Base-by-base conservation (phyloP, 2,329 filamentous ascomycete genomes). In the Sporothrix mexicana region DNA sequence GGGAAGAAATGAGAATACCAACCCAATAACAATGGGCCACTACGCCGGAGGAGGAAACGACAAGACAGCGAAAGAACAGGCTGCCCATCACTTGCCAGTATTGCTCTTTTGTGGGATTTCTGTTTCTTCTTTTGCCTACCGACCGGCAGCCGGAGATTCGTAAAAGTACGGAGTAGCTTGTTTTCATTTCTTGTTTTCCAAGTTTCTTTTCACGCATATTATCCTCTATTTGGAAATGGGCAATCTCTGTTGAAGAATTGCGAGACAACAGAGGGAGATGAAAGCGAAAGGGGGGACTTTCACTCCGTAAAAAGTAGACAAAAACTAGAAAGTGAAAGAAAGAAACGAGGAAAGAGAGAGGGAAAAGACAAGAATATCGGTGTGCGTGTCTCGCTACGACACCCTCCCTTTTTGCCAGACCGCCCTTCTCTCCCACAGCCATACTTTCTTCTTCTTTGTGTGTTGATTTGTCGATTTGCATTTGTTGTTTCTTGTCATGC, bases 221-320 rank as follows among this genome's bases (percentile, higher is more conserved):
- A 25, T 25, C 41, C n/a, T 47, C 41, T 12, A 12, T 64, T 45
- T 64, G 59, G 59, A 45, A 45, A 45, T 45, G 45, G n/a, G 36
- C 4, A 45, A 45, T 64, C 6, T 64, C 36, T 41, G 23, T n/a
- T 64, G 59, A 43, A 64, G 61, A 66, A 47, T 47, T 47, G 61
- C 43, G 61, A 47, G 61, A 66, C 61, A 62, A 43, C 17, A 20
- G 61, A 45, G 57, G 53, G 45, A 67, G 51, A 67, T 49, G 25
- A 67, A 9, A 23, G 43, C 7, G 25, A 61, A 41, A 61, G 45
- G 25, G 45, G 45, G 20, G 20, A 51, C 43, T 51, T 5, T 13
- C 6, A 51, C 47, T n/a, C 30, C 30, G 30, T 15, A 51, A 51
- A 51, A 55, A 3, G n/a, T 23, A 3, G 47, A 45, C 8, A 15